Base-by-base conservation (phyloP, 768 basidiomycete species). In the Naganishia randhawae region DNA sequence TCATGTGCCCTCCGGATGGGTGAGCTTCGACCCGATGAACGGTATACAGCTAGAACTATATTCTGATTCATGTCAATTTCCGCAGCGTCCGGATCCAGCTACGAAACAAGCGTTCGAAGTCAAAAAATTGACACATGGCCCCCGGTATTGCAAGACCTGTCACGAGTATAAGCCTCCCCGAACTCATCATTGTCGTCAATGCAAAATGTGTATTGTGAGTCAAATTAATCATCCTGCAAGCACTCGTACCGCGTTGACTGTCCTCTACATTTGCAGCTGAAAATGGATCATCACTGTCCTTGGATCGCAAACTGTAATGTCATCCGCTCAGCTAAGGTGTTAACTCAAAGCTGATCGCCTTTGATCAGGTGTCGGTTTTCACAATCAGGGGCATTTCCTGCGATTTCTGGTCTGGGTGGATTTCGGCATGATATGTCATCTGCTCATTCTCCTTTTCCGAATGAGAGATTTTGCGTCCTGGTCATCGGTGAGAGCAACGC, bases 351-450 rank as follows among this genome's bases (percentile, higher is more conserved):
- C 41, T 42, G 45, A 48, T 50, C 13, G 27, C 22, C 17, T 31
- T 86, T 92, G 35, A 88, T 92, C 78, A 97, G 94, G 74, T 75
- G 89, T 99, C 71, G 96, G 96, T 0, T 88, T 92, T 78, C 86
- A 84, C 81, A 99, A 97, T 78, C 88, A 96, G 71, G 89, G 89
- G 2, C 78, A 81, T 70, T 84, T 84, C 84, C 22, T 96, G 62
- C 89, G 93, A 22, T 98, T 97, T 81, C 85, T 97, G 0, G 89
- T 94, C 80, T 95, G 84, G 72, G 93, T 97, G 63, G 91, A 96
- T 76, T 19, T 92, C n/a, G 86, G 93, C 2, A 95, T 92, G 75
- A 83, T 79, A 1, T 96, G 92, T 74, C 94, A 99, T 74, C 75
- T 93, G 51, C 81, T 78, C n/a, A 92, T 98, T 89, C 81, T 97